Conservation (phyloP, 2,329 filamentous ascomycete species). For the Epicoccum nigrum region DNA sequence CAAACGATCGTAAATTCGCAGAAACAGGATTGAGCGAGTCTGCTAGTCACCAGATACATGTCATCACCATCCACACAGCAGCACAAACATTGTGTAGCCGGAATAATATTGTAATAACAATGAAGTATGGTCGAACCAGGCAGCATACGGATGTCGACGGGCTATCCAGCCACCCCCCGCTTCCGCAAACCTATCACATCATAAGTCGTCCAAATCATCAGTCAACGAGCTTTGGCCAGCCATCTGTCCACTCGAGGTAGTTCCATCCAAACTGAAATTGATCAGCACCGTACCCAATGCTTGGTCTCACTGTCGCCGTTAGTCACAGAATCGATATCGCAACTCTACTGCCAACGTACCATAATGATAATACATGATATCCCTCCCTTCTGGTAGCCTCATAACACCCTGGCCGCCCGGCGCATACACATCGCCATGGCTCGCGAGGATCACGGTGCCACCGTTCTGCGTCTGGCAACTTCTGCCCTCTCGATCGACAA, state of each 20-base stretch:
- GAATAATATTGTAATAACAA: no score
- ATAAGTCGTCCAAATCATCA: background rate
- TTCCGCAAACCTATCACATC: no score
- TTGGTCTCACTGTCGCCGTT: constrained; percentile 25
- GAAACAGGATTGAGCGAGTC: no score
- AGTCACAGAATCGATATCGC: background rate
- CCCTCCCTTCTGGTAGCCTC: constrained; percentile 14
- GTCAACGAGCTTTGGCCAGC: constrained; percentile 38
- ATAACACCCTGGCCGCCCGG: constrained; percentile 43
- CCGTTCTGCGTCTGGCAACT: constrained; percentile 58
- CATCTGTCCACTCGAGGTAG: constrained; percentile 35
- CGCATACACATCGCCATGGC: constrained; percentile 55
- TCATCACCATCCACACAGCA: no score
- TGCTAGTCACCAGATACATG: no score
- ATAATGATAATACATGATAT: constrained; percentile 43
- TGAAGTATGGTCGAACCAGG: no score
- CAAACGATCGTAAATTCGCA: no score
- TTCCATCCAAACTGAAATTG: constrained; percentile 42
- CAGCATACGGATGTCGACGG: no score
- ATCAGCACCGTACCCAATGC: constrained; percentile 30
- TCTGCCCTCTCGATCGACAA: constrained; percentile 43
- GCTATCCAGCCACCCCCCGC: no score
- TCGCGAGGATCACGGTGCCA: constrained; percentile 64
- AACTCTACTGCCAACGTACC: constrained; percentile 24
- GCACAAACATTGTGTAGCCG: no score